Percentiles rank a stretch among this genome's conserved stretches.
These are phyloP conservation scores for Ascochyta koolunga DNA, from an alignment of 2,329 filamentous ascomycete species.

Conservation along the genomic window DNA sequence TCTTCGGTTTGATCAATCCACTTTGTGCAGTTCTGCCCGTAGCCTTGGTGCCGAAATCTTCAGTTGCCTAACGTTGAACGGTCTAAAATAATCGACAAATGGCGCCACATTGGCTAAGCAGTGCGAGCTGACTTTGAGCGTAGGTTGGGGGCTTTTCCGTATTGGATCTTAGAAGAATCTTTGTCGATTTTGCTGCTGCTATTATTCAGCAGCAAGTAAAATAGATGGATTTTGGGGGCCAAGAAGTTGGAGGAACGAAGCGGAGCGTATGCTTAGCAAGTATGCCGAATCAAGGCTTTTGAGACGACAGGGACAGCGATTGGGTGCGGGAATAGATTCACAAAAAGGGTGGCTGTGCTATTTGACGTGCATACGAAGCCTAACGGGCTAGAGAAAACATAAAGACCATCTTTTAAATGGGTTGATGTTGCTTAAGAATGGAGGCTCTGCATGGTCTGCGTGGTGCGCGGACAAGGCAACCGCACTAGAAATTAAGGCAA, in stretches of 20 bases:
- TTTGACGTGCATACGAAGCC: not conserved
- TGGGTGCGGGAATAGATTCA: not conserved
- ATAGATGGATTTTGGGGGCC: not conserved
- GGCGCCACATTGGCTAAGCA: slow-evolving; percentile 5
- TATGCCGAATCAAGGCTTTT: not conserved
- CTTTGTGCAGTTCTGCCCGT: slow-evolving; percentile 3
- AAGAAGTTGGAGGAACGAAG: not conserved
- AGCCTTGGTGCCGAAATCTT: slow-evolving; percentile 8
- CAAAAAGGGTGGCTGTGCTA: not conserved
- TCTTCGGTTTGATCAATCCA: slow-evolving; percentile 8
- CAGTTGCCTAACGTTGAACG: not conserved
- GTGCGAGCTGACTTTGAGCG: not conserved
- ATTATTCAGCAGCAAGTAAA: not conserved
- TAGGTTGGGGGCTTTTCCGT: not conserved
- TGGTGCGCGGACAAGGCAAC: too few species aligned
- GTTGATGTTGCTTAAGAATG: not conserved
- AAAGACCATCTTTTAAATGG: not conserved
- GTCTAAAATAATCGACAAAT: not conserved
- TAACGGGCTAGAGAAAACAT: not conserved
- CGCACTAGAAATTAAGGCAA: too few species aligned
- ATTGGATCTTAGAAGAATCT: too few species aligned
- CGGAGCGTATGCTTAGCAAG: not conserved
- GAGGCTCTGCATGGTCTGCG: not conserved
- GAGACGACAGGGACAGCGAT: not conserved
- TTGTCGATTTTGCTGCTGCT: not conserved